These are phyloP conservation scores for Elsinoe perseae DNA, from an alignment of 2,329 filamentous ascomycete species.

Conservation along the genomic window DNA sequence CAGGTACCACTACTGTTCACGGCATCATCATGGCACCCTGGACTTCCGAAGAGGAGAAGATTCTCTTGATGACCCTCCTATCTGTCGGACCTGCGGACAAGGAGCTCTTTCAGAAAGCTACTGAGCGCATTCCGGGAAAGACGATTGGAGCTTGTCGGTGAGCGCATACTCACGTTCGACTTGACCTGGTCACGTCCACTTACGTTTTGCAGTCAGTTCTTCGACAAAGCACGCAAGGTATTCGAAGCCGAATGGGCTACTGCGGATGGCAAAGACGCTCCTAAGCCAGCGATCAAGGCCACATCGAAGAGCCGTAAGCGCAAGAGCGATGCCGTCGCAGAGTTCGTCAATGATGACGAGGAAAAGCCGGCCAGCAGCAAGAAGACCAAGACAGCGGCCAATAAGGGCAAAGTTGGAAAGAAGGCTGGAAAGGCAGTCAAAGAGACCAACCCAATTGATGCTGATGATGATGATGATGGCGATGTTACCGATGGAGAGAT, in stretches of 20 bases:
- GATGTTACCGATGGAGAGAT: slow-evolving; percentile 6
- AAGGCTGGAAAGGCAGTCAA: slow-evolving; percentile 7
- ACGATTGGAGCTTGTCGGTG: background rate
- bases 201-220: background rate
- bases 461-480: slow-evolving; percentile 1
- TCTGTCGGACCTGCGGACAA: background rate
- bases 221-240: background rate
- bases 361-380: background rate
- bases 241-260: background rate
- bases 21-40: background rate
- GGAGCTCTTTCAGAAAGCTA: background rate
- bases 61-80: background rate
- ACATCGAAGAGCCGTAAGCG: slow-evolving; percentile 20
- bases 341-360: slow-evolving; percentile 17
- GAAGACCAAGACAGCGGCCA: background rate
- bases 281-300: background rate
- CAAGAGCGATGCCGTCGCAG: slow-evolving; percentile 18
- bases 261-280: background rate
- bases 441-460: background rate
- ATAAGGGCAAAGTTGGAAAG: background rate
- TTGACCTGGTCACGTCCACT: background rate
- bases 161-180: background rate
- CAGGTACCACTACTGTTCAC: too few relatives aligned
- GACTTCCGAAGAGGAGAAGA: background rate
- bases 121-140: background rate